A percentile compares a stretch with the other conserved stretches of the same genome.
phyloP scores from a whole-genome alignment of 805 yeast species.

The Candida ulmi region DNA sequence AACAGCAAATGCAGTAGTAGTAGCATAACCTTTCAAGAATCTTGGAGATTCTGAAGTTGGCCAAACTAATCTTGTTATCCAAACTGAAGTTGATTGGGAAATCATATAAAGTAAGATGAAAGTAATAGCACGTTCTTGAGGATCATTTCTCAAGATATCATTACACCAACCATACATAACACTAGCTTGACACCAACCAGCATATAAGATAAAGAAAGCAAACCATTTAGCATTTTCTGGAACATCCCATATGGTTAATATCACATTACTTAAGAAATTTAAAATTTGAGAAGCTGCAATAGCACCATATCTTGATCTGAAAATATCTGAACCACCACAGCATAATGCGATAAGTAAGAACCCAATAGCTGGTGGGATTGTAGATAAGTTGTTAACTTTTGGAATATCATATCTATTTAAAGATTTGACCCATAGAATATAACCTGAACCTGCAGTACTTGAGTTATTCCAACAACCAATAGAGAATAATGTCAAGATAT shows the following conservation, averaged over 20 bases:
- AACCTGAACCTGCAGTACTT: constrained; percentile 32
- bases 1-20: constrained; percentile 34
- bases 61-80: constrained; percentile 33
- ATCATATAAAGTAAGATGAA: constrained; percentile 42
- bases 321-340: constrained; percentile 24
- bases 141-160: constrained; percentile 49
- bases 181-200: constrained; percentile 53
- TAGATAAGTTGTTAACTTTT: constrained; percentile 29
- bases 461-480: constrained; percentile 51
- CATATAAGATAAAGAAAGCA: constrained; percentile 37
- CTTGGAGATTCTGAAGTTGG: constrained; percentile 52
- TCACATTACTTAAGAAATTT: constrained; percentile 38
- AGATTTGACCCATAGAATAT: constrained; percentile 42
- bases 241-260: constrained; percentile 47
- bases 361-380: constrained; percentile 26
- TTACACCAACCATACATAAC: constrained; percentile 53
- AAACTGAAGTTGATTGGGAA: constrained; percentile 49
- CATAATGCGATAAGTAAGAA: constrained; percentile 1
- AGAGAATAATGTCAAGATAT: constrained; percentile 44
- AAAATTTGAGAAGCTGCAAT: constrained; percentile 37
- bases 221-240: constrained; percentile 48
- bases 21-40: constrained; percentile 46
- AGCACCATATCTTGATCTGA: constrained; percentile 36
- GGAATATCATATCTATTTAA: constrained; percentile 31
- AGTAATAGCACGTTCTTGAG: constrained; percentile 44